A percentile compares a stretch with the other conserved stretches of the same genome.
Evolutionary conservation across 2,329 filamentous ascomycete genomes (phyloP).

Genomic region (Aspergillus sp.): DNA sequence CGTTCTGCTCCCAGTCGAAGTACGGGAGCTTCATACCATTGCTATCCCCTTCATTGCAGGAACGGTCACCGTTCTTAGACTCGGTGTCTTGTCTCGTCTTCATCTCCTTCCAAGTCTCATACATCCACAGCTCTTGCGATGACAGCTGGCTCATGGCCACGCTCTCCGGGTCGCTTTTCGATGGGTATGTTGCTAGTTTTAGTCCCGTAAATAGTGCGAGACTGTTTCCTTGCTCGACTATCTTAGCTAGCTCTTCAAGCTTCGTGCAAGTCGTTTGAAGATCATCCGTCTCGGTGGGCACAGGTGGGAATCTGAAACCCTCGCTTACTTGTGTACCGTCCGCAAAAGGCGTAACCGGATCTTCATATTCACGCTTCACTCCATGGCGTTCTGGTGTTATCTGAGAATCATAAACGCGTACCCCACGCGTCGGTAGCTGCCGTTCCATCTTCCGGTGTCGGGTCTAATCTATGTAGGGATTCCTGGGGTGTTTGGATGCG

Average conservation of each 20-base stretch:
- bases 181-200: slow-evolving; percentile 10
- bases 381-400: background rate
- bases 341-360: slow-evolving; percentile 1
- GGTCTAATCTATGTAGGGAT: background rate
- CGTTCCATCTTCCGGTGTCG: background rate
- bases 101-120: slow-evolving; percentile 20
- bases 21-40: slow-evolving; percentile 6
- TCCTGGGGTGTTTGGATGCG: background rate
- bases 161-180: slow-evolving; percentile 12
- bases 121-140: slow-evolving; percentile 13
- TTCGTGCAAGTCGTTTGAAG: slow-evolving; percentile 22
- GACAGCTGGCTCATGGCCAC: slow-evolving; percentile 20
- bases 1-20: slow-evolving; percentile 23
- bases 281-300: slow-evolving; percentile 20
- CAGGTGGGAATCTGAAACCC: slow-evolving; percentile 14
- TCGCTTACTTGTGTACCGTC: slow-evolving; percentile 9
- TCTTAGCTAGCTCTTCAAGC: slow-evolving; percentile 18
- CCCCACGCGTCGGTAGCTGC: slow-evolving; percentile 2
- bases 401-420: background rate
- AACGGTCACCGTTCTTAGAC: background rate
- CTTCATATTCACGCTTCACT: background rate
- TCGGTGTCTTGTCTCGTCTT: background rate
- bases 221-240: slow-evolving; percentile 21
- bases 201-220: slow-evolving; percentile 24
- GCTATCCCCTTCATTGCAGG: background rate